Evolutionary conservation across 352 stramenopile genomes (phyloP).

Genomic region (Phytophthora idaei): DNA sequence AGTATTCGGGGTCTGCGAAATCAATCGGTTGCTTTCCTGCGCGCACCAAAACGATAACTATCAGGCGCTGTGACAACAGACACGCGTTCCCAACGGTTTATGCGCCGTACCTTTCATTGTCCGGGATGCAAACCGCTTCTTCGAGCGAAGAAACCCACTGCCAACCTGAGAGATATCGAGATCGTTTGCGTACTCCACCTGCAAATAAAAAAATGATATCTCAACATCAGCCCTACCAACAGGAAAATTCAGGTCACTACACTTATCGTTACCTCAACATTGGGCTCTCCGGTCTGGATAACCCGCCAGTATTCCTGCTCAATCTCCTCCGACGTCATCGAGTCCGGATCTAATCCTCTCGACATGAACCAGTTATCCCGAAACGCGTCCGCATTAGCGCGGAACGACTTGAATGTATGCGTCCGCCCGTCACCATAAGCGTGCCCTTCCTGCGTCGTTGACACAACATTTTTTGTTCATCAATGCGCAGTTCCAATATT

Average conservation of each 20-base stretch:
- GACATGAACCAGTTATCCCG: slow-evolving; percentile 54
- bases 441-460: slow-evolving; percentile 53
- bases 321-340: slow-evolving; percentile 67
- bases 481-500: background rate
- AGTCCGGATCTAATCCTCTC: slow-evolving; percentile 43
- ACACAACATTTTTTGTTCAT: background rate
- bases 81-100: background rate
- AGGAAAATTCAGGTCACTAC: background rate
- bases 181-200: slow-evolving; percentile 93
- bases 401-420: slow-evolving; percentile 78
- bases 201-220: slow-evolving; percentile 2
- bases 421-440: slow-evolving; percentile 63
- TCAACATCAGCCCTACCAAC: background rate
- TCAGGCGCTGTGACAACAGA: slow-evolving; percentile 4
- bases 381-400: slow-evolving; percentile 60
- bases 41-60: background rate
- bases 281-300: slow-evolving; percentile 61
- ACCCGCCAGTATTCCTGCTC: slow-evolving; percentile 91
- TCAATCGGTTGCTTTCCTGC: slow-evolving; percentile 49
- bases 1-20: slow-evolving; percentile 72
- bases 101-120: slow-evolving; percentile 35
- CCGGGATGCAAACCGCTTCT: slow-evolving; percentile 39
- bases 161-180: slow-evolving; percentile 82
- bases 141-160: slow-evolving; percentile 73
- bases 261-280: slow-evolving; percentile 33